These are phyloP conservation scores for Talaromyces sp. DNA, from an alignment of 2,329 filamentous ascomycete species.

Conservation along the genomic window DNA sequence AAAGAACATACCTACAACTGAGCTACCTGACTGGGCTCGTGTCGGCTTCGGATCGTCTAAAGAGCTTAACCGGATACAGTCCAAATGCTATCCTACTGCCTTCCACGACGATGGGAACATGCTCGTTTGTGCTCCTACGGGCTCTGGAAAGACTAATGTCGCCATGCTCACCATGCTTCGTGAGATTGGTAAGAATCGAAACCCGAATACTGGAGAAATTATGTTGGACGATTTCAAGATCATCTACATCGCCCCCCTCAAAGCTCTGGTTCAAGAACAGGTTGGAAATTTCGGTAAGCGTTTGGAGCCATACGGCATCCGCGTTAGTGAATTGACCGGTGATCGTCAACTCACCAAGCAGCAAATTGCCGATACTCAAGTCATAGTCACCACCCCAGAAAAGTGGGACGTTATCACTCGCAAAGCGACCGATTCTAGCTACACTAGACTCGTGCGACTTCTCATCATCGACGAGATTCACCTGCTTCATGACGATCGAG, in stretches of 20 bases:
- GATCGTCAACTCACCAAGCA: conserved; percentile 98
- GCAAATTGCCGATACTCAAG: conserved; percentile 94
- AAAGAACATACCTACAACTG: conserved; percentile 72
- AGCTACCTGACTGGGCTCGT: conserved; percentile 89
- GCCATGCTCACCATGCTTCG: conserved; percentile 95
- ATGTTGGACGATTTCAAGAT: conserved; percentile 97
- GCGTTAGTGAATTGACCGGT: conserved; percentile 91
- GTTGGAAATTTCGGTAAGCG: conserved; percentile 95
- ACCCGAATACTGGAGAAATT: conserved; percentile 85
- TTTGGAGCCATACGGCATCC: conserved; percentile 83
- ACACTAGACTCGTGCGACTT: conserved; percentile 92
- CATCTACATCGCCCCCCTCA: conserved; percentile 92
- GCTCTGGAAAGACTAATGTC: conserved; percentile 97
- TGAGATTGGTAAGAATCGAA: conserved; percentile 91
- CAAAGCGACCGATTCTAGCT: conserved; percentile 93
- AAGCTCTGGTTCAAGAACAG: conserved; percentile 94
- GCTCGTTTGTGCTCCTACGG: conserved; percentile 94
- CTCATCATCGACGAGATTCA: conserved; percentile 99
- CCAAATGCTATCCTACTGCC: conserved; percentile 82
- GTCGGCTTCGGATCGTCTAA: conserved; percentile 79
- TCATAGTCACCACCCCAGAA: conserved; percentile 97
- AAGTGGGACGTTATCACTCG: conserved; percentile 99
- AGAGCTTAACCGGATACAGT: conserved; percentile 91
- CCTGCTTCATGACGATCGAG: conserved; percentile 92
- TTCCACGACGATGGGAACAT: conserved; percentile 95